Base-by-base conservation (phyloP, 257 asterid genomes). In the Solanum pimpinellifolium region DNA sequence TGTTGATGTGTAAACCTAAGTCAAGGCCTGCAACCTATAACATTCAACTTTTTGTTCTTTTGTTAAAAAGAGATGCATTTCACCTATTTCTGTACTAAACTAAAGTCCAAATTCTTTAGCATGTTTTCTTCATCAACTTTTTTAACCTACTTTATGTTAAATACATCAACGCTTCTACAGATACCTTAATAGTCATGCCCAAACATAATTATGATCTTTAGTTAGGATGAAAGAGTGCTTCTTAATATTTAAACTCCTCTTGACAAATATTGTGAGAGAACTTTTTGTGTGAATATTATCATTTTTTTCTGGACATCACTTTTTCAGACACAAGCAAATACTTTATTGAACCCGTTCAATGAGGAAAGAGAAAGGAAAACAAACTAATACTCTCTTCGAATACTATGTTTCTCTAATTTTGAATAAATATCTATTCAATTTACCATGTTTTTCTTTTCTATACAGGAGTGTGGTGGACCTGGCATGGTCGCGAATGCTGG, bases 391-490 rank as follows among this genome's bases (percentile, higher is more conserved):
- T 10, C 60, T 77, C 68, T 10, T 80, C 44, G 29, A 39, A 80
- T 80, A 16, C 18, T 47, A 27, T 42, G 29, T 78, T 16, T 47
- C 41, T 77, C n/a, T n/a, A 47, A 15, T 27, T 78, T 37, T 27
- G 16, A 80, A 27, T 47, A 47, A 47, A 80, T 47, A 29, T 80
- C 42, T 80, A 29, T 47, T 80, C 68, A 80, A 16, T 47, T 80
- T 42, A 47, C 29, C 59, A 18, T 47, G 39, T 69, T 82, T 88
- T 11, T 42, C 62, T 86, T 92, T 89, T 88, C 91, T 89, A 90
- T n/a, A 92, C 96, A 96, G 99, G 98, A 96, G 37, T 94, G 97
- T 23, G 99, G 98, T 52, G 96, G 96, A 83, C 96, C 98, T 75
- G 98, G 98, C 60, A 90, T 93, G 93, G 91, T 90, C 59, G 37